Base-by-base conservation (phyloP, 2,329 filamentous ascomycete genomes). In the Penicillium hordei region DNA sequence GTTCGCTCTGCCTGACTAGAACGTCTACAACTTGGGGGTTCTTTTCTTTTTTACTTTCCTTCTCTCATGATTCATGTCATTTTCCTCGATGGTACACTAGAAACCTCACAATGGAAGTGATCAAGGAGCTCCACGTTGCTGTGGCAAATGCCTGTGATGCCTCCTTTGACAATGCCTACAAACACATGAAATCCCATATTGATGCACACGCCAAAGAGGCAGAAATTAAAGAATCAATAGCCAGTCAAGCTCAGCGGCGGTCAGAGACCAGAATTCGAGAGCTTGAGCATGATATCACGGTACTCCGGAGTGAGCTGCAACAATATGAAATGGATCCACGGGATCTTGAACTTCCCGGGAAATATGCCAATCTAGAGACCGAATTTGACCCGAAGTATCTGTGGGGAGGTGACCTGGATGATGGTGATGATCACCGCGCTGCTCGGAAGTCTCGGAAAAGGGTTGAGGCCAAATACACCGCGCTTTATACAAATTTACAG, bases 401-500 rank as follows among this genome's bases (percentile, higher is more conserved):
- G 12, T 65, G 8, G 52, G 55, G 15, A 58, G 59, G 23, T 54
- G 55, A 59, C 36, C 38, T 75, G 43, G 60, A 70, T 49, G 61
- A 64, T 36, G 60, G 55, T 36, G 60, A 56, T 40, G 61, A 58
- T 23, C 40, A 48, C 29, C 36, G 54, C n/a, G 52, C 65, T 29
- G 38, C 58, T 31, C 58, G 59, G 33, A 55, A 67, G 17, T 45
- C 56, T 39, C 60, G 61, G 31, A 48, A 65, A 46, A 54, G 52
- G 6, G 52, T 76, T 29, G 63, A 63, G n/a, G 33, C 58, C 5
- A 68, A 68, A 60, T 77, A 77, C 62, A 54, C 59, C 3, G 62
- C 68, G 10, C 63, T 76, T 17, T 76, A 76, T 45, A 48, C 53
- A 9, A 70, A 73, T 50, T 46, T 70, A 13, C 56, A 63, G 39